These are phyloP conservation scores for Gaultheria prostrata DNA, from an alignment of 148 eudicot genomes.

Conservation along the genomic window DNA sequence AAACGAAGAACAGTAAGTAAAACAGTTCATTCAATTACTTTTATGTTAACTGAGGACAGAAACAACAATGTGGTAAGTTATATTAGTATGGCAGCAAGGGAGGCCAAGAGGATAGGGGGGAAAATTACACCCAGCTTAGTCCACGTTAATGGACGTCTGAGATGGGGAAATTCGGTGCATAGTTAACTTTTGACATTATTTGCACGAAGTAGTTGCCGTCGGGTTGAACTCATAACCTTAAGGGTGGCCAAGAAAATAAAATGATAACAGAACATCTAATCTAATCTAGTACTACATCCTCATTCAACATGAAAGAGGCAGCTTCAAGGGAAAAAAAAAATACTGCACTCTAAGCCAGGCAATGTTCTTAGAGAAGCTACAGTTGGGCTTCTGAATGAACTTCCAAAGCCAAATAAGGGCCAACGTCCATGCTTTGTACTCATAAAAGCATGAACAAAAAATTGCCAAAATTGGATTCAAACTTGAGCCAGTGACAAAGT, in stretches of 20 bases:
- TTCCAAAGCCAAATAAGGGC: neutral
- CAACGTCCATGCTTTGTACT: neutral
- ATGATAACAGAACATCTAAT: neutral
- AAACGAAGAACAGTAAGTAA: neutral
- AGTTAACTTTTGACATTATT: neutral
- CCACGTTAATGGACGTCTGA: neutral
- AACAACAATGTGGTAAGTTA: neutral
- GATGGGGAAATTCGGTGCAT: neutral
- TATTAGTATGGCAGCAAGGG: neutral
- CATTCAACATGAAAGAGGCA: slow-evolving; percentile 1
- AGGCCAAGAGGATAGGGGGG: neutral
- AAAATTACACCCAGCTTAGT: neutral
- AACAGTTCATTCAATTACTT: neutral
- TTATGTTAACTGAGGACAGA: neutral
- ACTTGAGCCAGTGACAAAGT: neutral
- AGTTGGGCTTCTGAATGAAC: neutral
- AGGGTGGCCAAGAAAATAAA: neutral
- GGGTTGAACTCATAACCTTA: neutral
- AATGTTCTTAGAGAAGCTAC: neutral
- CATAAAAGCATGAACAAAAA: neutral
- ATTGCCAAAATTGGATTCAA: neutral
- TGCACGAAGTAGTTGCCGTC: neutral
- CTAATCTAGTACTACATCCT: neutral
- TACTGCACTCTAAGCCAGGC: neutral
- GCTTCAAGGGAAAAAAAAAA: neutral